These are phyloP conservation scores for Viola odorata DNA, from an alignment of 345 rosid species.

Conservation along the genomic window DNA sequence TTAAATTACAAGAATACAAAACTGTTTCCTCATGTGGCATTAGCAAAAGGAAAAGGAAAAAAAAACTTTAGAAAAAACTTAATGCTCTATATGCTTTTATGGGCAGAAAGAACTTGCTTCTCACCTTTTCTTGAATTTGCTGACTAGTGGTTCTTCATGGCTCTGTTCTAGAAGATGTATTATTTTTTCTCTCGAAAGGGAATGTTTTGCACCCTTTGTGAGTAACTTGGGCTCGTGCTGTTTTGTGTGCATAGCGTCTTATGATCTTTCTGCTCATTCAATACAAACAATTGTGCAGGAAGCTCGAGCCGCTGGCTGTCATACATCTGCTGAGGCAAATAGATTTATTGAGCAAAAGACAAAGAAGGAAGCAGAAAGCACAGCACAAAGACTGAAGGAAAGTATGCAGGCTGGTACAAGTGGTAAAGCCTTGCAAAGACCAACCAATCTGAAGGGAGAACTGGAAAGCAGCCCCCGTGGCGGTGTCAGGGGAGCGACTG, in stretches of 20 bases:
- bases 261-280: not conserved
- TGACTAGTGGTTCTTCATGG: not conserved
- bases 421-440: conserved; percentile 44
- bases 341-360: conserved; percentile 60
- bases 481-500: conserved; percentile 25
- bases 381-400: conserved; percentile 41
- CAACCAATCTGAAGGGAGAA: conserved; percentile 2
- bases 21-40: not conserved
- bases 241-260: too few relatives aligned
- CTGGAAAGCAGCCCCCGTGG: conserved; percentile 43
- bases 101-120: not conserved
- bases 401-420: conserved; percentile 50
- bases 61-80: not conserved
- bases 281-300: conserved; percentile 41
- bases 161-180: not conserved
- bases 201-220: not conserved
- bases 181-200: too few relatives aligned
- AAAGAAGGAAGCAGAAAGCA: conserved; percentile 65
- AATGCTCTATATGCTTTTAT: not conserved
- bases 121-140: not conserved
- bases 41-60: too few relatives aligned
- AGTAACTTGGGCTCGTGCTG: not conserved
- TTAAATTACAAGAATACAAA: not conserved
- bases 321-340: conserved; percentile 54
- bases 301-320: conserved; percentile 79